phyloP scores from a whole-genome alignment of 179 eudicot genomes.

The Patellifolia procumbens region DNA sequence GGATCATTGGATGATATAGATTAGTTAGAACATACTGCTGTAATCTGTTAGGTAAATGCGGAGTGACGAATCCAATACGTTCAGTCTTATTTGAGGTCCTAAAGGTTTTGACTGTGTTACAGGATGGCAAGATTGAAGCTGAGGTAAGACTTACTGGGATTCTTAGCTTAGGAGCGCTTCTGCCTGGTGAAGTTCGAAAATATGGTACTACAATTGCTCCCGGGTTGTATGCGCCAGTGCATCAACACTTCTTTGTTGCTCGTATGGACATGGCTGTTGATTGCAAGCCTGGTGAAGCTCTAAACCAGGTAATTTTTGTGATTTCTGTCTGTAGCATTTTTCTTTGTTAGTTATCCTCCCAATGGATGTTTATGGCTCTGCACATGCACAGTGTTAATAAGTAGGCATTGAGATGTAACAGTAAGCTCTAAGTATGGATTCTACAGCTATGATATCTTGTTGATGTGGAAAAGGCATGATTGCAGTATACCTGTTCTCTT shows the following conservation, averaged over 20 bases:
- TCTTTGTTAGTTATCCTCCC: not conserved
- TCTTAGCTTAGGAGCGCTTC: constrained; percentile 92
- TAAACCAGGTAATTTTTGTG: constrained; percentile 72
- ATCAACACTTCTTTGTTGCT: constrained; percentile 97
- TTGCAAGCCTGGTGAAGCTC: constrained; percentile 89
- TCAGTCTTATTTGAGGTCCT: not conserved
- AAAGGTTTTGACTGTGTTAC: constrained; percentile 23
- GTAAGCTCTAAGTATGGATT: not conserved
- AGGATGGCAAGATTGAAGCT: constrained; percentile 99
- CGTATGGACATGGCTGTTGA: constrained; percentile 99
- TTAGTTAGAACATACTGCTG: not conserved
- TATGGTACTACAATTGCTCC: constrained; percentile 98
- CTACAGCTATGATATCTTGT: not conserved
- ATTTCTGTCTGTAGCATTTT: not conserved
- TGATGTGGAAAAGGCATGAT: not conserved
- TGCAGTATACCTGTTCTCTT: constrained; percentile 5
- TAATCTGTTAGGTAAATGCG: not conserved
- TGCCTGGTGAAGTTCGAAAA: constrained; percentile 85
- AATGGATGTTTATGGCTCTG: constrained; percentile 8
- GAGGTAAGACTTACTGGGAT: constrained; percentile 97
- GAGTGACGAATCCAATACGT: not conserved
- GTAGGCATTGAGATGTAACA: not conserved
- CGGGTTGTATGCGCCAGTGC: constrained; percentile 97
- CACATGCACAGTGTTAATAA: not conserved
- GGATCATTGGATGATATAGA: too few species aligned